Evolutionary conservation across 73 alveolate species (phyloP).

Genomic region (Stentor roeselii): DNA sequence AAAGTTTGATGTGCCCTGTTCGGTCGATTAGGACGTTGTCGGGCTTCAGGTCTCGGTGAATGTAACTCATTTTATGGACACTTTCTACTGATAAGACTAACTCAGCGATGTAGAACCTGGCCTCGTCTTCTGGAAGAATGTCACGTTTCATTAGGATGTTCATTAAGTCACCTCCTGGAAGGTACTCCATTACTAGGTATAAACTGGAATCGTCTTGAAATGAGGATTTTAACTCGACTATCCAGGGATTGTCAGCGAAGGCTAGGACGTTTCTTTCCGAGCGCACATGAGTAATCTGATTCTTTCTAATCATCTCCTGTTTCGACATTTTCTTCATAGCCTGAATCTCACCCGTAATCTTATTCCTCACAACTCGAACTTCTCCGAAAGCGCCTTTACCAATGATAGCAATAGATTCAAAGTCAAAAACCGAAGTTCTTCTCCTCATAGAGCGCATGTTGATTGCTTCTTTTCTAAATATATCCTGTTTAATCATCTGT

Average conservation of each 20-base stretch:
- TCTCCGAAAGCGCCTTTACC: conserved; percentile 94
- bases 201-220: conserved; percentile 76
- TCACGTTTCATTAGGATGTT: conserved; percentile 74
- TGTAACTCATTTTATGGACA: conserved; percentile 84
- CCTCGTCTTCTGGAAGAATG: conserved; percentile 72
- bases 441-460: conserved; percentile 61
- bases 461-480: conserved; percentile 56
- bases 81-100: conserved; percentile 76
- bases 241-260: conserved; percentile 73
- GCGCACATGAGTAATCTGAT: conserved; percentile 83
- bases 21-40: conserved; percentile 80
- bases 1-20: conserved; percentile 83
- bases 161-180: no score
- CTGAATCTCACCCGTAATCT: conserved; percentile 64
- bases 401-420: conserved; percentile 76
- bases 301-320: conserved; percentile 81
- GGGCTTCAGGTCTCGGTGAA: conserved; percentile 90
- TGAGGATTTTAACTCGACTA: no score
- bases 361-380: conserved; percentile 74
- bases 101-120: conserved; percentile 82
- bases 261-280: conserved; percentile 86
- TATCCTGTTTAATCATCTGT: conserved; percentile 55
- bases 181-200: conserved; percentile 83
- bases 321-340: conserved; percentile 89
- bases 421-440: conserved; percentile 70